phyloP scores from a whole-genome alignment of 169 alveolate species.

The Cryptosporidium bovis region DNA sequence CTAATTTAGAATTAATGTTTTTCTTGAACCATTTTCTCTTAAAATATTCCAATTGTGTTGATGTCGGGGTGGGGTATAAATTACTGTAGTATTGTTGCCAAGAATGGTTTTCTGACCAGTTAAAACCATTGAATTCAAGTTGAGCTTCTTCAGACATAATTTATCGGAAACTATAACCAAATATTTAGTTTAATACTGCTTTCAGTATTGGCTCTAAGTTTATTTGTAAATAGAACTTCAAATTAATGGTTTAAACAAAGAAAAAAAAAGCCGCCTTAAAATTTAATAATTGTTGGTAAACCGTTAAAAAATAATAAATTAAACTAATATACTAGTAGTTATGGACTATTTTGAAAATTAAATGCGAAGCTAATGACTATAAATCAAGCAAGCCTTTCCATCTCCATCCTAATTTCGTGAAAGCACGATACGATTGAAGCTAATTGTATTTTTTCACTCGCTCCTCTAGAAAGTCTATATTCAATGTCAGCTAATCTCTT shows the following conservation, averaged over 20 bases:
- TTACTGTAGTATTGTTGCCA: constrained; percentile 71
- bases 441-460: constrained; percentile 83
- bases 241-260: too few species aligned
- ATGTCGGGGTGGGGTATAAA: constrained; percentile 66
- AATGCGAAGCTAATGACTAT: background rate
- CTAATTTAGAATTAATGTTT: constrained; percentile 34
- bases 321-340: background rate
- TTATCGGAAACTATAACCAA: background rate
- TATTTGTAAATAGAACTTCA: too few species aligned
- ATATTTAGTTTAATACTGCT: background rate
- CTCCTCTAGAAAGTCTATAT: constrained; percentile 87
- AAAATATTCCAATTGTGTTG: constrained; percentile 22
- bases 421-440: constrained; percentile 86
- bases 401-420: constrained; percentile 84
- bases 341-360: background rate
- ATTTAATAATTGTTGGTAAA: background rate
- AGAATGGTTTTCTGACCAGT: constrained; percentile 41
- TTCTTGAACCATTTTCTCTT: constrained; percentile 72
- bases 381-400: constrained; percentile 74
- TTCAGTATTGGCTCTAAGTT: too few species aligned
- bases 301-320: background rate
- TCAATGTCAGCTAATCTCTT: constrained; percentile 87
- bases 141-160: constrained; percentile 63
- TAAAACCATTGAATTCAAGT: constrained; percentile 32
- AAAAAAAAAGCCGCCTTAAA: too few species aligned